phyloP scores from a whole-genome alignment of 208 protist species.

The Trypanosoma grayi region DNA sequence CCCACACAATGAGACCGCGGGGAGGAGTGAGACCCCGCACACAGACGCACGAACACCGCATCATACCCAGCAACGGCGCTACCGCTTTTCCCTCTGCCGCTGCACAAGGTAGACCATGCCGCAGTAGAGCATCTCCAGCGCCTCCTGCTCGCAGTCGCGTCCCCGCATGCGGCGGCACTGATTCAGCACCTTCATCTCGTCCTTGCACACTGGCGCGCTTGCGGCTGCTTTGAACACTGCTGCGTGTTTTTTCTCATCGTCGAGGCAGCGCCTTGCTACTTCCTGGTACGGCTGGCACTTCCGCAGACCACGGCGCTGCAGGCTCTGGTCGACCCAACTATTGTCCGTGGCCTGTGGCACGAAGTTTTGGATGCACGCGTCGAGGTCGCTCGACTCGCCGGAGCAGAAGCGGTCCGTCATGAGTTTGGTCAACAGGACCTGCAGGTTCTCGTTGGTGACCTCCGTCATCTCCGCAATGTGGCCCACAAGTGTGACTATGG shows the following conservation, averaged over 20 bases:
- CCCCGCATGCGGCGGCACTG: constrained; percentile 45
- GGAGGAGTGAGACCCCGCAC: background rate
- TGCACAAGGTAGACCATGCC: constrained; percentile 82
- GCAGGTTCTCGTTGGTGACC: constrained; percentile 72
- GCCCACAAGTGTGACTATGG: no score
- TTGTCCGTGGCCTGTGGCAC: constrained; percentile 66
- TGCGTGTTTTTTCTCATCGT: constrained; percentile 78
- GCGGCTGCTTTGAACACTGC: constrained; percentile 69
- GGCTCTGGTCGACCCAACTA: constrained; percentile 80
- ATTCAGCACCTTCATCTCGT: constrained; percentile 48
- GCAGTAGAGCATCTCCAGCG: constrained; percentile 78
- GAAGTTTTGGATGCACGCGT: constrained; percentile 87
- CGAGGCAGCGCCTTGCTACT: constrained; percentile 54
- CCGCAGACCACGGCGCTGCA: constrained; percentile 66
- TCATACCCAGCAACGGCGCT: background rate
- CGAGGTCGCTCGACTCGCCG: constrained; percentile 61
- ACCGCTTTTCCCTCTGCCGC: constrained; percentile 23
- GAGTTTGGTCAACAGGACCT: constrained; percentile 84
- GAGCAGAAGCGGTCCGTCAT: constrained; percentile 82
- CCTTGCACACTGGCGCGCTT: constrained; percentile 55
- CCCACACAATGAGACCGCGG: no score
- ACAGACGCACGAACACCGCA: background rate
- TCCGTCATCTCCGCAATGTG: constrained; percentile 42
- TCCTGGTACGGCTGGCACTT: constrained; percentile 80
- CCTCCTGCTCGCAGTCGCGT: constrained; percentile 76